These are phyloP conservation scores for Westerdykella aurantiaca DNA, from an alignment of 2,329 filamentous ascomycete species.

Conservation along the genomic window DNA sequence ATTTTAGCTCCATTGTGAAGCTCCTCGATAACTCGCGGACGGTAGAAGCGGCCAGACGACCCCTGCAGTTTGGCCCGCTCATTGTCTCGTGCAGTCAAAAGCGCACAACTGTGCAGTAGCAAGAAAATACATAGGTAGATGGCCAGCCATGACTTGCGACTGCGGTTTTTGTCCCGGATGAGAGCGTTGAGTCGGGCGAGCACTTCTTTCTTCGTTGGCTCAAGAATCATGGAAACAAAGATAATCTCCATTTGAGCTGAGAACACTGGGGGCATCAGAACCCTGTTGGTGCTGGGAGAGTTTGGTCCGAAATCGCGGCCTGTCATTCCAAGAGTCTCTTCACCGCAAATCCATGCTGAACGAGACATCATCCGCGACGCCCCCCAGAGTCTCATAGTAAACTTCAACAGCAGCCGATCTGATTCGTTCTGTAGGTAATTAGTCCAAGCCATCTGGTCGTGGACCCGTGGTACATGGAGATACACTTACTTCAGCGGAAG, in stretches of 20 bases:
- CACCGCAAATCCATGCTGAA: conserved; percentile 1
- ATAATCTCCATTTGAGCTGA: conserved; percentile 6
- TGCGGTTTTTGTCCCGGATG: neutral
- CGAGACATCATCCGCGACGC: conserved; percentile 2
- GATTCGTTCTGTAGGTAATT: neutral
- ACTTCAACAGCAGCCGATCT: neutral
- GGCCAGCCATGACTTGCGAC: conserved; percentile 1
- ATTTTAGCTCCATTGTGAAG: conserved; percentile 5
- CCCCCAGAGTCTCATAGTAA: neutral
- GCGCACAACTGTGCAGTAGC: conserved; percentile 3
- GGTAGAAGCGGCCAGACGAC: neutral
- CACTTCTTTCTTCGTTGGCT: conserved; percentile 1
- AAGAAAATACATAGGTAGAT: conserved; percentile 3
- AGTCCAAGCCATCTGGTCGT: too few species aligned
- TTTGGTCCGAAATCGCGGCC: conserved; percentile 1
- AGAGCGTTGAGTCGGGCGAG: conserved; percentile 1
- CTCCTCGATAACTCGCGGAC: neutral
- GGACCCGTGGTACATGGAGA: too few species aligned
- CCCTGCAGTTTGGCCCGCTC: neutral
- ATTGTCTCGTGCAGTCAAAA: conserved; percentile 3
- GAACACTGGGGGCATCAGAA: conserved; percentile 3
- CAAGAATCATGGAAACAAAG: conserved; percentile 1
- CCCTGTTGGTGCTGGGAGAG: neutral
- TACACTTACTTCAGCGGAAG: neutral
- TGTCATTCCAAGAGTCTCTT: conserved; percentile 3